Evolutionary conservation across 805 yeast species (phyloP), one percentile per base, ranked within the genome.

Genomic region (Ogataea neopini): DNA sequence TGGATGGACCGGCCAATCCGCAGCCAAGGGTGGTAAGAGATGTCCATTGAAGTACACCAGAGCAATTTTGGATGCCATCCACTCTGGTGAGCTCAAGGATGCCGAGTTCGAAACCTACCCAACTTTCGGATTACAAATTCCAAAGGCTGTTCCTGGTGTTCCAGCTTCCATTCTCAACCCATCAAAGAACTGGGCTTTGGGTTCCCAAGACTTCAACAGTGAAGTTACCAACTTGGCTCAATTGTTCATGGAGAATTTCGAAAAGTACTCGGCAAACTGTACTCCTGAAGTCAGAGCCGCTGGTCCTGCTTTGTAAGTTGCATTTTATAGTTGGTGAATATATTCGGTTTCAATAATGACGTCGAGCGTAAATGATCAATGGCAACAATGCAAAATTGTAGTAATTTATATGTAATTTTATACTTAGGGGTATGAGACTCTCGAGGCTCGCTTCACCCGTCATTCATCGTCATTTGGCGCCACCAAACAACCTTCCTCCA

Each of bases 1-100:
- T 58, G 99, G 99, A 54, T 92, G 99, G 99, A 88, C 91, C 56
- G 99, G 99, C 53, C 83, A 91, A 60, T 86, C 96, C 51, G 96
- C 88, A 57, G 76, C 88, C 47, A 79, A 83, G 68, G 98, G 97
- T 61, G 99, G 98, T 68, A 86, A 88, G 77, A 86, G 99, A 76
- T 92, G 98, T 75, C 92, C 98, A 50, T 81, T 92, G 72, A 92
- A 92, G 73, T 92, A 89, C 82, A 92, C 99, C 52, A 86, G 99
- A 76, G 96, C 96, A 49, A 91, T 92, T 55, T 77, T 92, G 67
- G 96, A 92, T 69, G 84, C 96, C 35, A 90, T 92, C 62, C 98
- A 92, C 74, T 80, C 89, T 57, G 99, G 98, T 55, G 83, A 85
- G 58, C 81, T 92, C 63, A 80, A 80, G 54, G 74, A 88, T 60